Percentiles rank a stretch among this genome's conserved stretches.
Evolutionary conservation across 208 protist species (phyloP).

Genomic region (Phytomonas sp.): DNA sequence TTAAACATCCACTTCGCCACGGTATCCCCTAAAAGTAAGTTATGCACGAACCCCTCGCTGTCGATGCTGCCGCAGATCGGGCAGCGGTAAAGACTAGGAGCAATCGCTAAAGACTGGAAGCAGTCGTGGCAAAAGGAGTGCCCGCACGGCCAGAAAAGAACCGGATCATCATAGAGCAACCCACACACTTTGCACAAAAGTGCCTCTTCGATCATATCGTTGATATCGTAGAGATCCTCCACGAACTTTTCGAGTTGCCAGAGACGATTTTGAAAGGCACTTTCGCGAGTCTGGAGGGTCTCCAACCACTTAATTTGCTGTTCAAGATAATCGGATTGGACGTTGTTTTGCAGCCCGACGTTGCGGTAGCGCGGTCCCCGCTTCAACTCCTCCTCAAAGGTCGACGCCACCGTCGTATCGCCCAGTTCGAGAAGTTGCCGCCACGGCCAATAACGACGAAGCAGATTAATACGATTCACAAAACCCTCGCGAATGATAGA

Average conservation of each 20-base stretch:
- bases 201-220: slow-evolving; percentile 62
- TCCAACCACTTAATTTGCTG: slow-evolving; percentile 76
- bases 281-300: slow-evolving; percentile 41
- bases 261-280: slow-evolving; percentile 51
- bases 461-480: slow-evolving; percentile 64
- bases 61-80: slow-evolving; percentile 78
- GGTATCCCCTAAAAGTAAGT: slow-evolving; percentile 67
- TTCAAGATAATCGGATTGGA: slow-evolving; percentile 64
- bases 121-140: slow-evolving; percentile 76
- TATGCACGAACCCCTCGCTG: slow-evolving; percentile 82
- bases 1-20: slow-evolving; percentile 90
- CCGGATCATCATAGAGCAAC: slow-evolving; percentile 74
- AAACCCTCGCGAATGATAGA: slow-evolving; percentile 53
- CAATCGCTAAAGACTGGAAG: slow-evolving; percentile 74
- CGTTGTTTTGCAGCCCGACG: slow-evolving; percentile 77
- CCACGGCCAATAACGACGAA: slow-evolving; percentile 85
- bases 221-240: slow-evolving; percentile 78
- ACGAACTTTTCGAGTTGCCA: slow-evolving; percentile 61
- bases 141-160: slow-evolving; percentile 82
- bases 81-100: slow-evolving; percentile 78
- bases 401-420: slow-evolving; percentile 55
- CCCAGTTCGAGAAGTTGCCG: slow-evolving; percentile 74
- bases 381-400: slow-evolving; percentile 75
- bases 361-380: slow-evolving; percentile 73
- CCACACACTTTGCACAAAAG: slow-evolving; percentile 72